phyloP scores from a whole-genome alignment of 768 basidiomycete species.

The Naematelia aurantialba region DNA sequence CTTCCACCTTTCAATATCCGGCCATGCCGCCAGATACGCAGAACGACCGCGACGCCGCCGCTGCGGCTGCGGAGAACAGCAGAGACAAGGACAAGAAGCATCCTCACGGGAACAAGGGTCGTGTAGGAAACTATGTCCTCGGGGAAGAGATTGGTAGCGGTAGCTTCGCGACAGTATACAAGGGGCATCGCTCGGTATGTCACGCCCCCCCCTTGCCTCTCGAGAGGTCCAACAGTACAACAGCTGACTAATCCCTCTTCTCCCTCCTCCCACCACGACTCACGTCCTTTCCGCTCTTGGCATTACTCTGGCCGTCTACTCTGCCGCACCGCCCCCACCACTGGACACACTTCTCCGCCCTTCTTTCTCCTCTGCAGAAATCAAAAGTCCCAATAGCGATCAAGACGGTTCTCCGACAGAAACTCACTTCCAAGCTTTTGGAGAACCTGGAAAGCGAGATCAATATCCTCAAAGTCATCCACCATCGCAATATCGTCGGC shows the following conservation, averaged over 20 bases:
- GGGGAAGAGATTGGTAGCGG: slow-evolving; percentile 58
- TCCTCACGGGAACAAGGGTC: slow-evolving; percentile 25
- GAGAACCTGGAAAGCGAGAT: slow-evolving; percentile 99
- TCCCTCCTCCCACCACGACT: too few relatives aligned
- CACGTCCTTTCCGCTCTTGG: too few relatives aligned
- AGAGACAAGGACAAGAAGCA: slow-evolving; percentile 7
- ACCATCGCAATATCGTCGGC: slow-evolving; percentile 87
- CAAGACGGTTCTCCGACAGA: slow-evolving; percentile 86
- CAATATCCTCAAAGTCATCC: slow-evolving; percentile 87
- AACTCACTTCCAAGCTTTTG: slow-evolving; percentile 82
- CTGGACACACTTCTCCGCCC: neutral
- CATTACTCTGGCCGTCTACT: too few relatives aligned
- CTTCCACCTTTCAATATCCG: neutral
- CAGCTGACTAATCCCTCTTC: neutral
- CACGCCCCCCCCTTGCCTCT: neutral
- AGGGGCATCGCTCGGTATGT: slow-evolving; percentile 82
- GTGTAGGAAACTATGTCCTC: slow-evolving; percentile 51
- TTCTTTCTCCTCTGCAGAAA: slow-evolving; percentile 55
- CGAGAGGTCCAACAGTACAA: slow-evolving; percentile 4
- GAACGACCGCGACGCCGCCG: slow-evolving; percentile 1
- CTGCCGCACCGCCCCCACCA: slow-evolving; percentile 1
- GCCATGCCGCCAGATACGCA: slow-evolving; percentile 17
- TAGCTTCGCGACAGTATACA: slow-evolving; percentile 93
- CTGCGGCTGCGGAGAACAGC: slow-evolving; percentile 3
- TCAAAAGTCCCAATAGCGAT: slow-evolving; percentile 78